Evolutionary conservation across 768 basidiomycete genomes (phyloP), one percentile per base, ranked within the genome.

Genomic region (Hypholoma fasciculare): DNA sequence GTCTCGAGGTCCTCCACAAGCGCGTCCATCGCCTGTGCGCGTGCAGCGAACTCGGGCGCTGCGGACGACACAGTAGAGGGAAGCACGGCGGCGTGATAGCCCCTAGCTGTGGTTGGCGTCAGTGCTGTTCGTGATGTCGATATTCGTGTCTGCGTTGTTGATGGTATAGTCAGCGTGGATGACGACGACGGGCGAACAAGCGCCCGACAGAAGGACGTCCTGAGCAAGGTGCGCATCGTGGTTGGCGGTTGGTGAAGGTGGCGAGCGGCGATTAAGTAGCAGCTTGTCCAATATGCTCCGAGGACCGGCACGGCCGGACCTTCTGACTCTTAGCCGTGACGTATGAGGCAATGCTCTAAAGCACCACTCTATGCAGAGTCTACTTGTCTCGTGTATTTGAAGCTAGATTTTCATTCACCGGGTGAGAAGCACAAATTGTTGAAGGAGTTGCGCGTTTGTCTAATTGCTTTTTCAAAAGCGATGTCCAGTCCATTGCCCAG

Each of bases 51-150:
- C 65, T 92, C 90, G 7, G 87, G 84, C 2, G 89, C 85, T 2
- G 83, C 68, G 2, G 86, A 78, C 14, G 90, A 91, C 52, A 93
- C 66, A 43, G 85, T 72, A 8, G 89, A 89, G 0, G 92, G 89
- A 19, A 94, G 78, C 13, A 90, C 82, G 1, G 88, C 82, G 14
- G 87, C 81, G 82, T 92, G 88, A 69, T 90, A 90, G 42, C 65
- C 59, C 64, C 78, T 66, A 30, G 52, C 16, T 34, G 30, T 9
- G 30, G 20, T 23, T 40, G 26, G 11, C 17, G 20, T 52, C 7
- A 27, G 12, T 40, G 37, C 51, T 7, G 51, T 17, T 38, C 9
- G 17, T 52, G 17, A n/a, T 36, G 11, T 19, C 9, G 34, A 52
- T 37, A 16, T 23, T 40, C 40, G 38, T 40, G 20, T 52, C 6